Base-by-base conservation (phyloP, 495 filamentous ascomycete species). In the Penicillium riverlandense region DNA sequence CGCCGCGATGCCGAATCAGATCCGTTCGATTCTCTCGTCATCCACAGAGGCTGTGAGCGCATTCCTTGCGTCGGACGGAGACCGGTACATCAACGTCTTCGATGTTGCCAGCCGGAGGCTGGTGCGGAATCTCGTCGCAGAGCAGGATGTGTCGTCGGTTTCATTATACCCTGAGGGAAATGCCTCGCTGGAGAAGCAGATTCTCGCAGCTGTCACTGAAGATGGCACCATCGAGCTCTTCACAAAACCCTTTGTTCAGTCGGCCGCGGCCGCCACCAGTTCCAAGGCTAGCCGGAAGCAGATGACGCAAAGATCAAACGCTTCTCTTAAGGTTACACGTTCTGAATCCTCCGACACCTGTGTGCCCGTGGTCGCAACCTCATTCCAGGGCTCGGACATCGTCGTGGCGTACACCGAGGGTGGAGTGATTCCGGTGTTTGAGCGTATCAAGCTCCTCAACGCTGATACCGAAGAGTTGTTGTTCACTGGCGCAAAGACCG, bases 141-240 rank as follows among this genome's bases (percentile, higher is more conserved):
- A 78, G 11, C 70, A 70, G 22, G 75, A 78, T 37, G 71, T 78
- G 14, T 55, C 56, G 1, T 62, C 61, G 4, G 54, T 64, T 43
- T 68, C 58, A 7, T 58, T 67, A 45, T 59, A 62, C 40, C 51
- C 56, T 4, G 51, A 40, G 7, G 34, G 38, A 11, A 45, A 44
- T 11, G 37, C 39, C 29, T 43, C 54, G 7, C 37, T 49, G 13
- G 67, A 70, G 45, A 69, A 67, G 38, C 68, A 72, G 40, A 50
- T 71, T 2, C 61, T 82, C 31, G 67, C 67, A 22, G 74, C 63
- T 30, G 64, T 80, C 30, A 80, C 77, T 27, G 63, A 67, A 31
- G 69, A 79, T 49, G 78, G 78, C 38, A 63, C 69, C 11, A 68
- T 80, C 35, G 78, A 82, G 52, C 38, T 82, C 7, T 82, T 82